Evolutionary conservation across 2,329 filamentous ascomycete genomes (phyloP).

Genomic region (Fonsecaea multimorphosa): DNA sequence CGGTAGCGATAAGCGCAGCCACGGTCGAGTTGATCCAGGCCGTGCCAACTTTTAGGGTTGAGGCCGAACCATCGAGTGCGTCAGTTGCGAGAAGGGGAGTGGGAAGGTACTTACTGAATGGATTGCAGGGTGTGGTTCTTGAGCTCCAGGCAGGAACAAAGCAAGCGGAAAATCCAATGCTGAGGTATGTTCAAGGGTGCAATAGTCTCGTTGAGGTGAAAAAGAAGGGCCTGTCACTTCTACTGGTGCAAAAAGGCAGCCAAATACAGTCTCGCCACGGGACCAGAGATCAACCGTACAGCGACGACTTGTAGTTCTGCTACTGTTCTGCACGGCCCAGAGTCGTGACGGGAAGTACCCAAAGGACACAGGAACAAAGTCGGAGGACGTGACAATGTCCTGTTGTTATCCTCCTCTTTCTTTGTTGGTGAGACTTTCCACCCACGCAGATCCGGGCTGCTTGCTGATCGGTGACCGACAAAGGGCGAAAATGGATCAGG

Average conservation of each 20-base stretch:
- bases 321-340: conserved; percentile 6
- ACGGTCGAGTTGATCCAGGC: background rate
- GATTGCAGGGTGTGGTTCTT: background rate
- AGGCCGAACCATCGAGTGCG: background rate
- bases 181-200: conserved; percentile 12
- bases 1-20: conserved; percentile 29
- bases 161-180: conserved; percentile 9
- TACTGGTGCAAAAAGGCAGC: conserved; percentile 11
- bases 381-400: conserved; percentile 26
- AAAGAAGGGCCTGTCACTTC: background rate
- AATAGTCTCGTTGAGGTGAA: background rate
- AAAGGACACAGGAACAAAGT: conserved; percentile 14
- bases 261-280: conserved; percentile 33
- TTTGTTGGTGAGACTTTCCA: conserved; percentile 25
- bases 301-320: conserved; percentile 23
- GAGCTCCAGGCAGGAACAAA: conserved; percentile 24
- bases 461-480: conserved; percentile 31
- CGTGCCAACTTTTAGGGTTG: conserved; percentile 5
- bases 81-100: background rate
- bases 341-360: conserved; percentile 9
- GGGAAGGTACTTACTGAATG: conserved; percentile 29
- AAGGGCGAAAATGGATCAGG: conserved; percentile 7
- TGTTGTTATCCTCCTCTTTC: conserved; percentile 25
- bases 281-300: conserved; percentile 40
- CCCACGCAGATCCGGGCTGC: conserved; percentile 31